Evolutionary conservation across 495 filamentous ascomycete species (phyloP).

Genomic region (Penicillium angulare): DNA sequence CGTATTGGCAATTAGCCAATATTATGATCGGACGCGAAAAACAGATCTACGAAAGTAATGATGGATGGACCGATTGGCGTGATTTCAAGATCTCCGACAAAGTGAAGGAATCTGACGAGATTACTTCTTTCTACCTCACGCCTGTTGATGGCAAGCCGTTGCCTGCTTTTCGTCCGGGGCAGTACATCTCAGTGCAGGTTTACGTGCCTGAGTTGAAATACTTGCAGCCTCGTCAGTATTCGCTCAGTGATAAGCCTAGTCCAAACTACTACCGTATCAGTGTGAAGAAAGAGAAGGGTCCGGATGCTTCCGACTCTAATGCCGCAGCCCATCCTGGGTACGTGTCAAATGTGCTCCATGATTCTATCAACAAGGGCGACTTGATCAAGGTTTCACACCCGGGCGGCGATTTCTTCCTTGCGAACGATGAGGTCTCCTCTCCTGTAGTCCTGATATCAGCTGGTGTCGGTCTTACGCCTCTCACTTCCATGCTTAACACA

Average conservation of each 20-base stretch:
- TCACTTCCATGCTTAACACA: constrained; percentile 66
- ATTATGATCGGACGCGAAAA: constrained; percentile 65
- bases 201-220: constrained; percentile 56
- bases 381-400: constrained; percentile 64
- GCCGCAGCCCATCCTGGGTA: constrained; percentile 54
- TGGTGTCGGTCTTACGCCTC: constrained; percentile 67
- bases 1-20: constrained; percentile 70
- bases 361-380: constrained; percentile 56
- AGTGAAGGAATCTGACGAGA: constrained; percentile 59
- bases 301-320: constrained; percentile 40
- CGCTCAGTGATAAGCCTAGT: constrained; percentile 60
- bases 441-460: constrained; percentile 67
- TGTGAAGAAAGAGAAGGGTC: constrained; percentile 63
- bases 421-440: constrained; percentile 21
- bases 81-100: constrained; percentile 65
- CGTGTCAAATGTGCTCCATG: constrained; percentile 70
- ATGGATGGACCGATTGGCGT: constrained; percentile 62
- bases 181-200: constrained; percentile 65
- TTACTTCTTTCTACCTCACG: constrained; percentile 69
- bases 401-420: constrained; percentile 67
- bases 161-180: constrained; percentile 62
- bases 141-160: constrained; percentile 61
- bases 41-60: constrained; percentile 55
- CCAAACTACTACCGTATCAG: constrained; percentile 65
- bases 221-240: constrained; percentile 70